These are phyloP conservation scores for Syncephalis plumigaleata DNA, from an alignment of 371 early-diverging fungal species.

Conservation along the genomic window DNA sequence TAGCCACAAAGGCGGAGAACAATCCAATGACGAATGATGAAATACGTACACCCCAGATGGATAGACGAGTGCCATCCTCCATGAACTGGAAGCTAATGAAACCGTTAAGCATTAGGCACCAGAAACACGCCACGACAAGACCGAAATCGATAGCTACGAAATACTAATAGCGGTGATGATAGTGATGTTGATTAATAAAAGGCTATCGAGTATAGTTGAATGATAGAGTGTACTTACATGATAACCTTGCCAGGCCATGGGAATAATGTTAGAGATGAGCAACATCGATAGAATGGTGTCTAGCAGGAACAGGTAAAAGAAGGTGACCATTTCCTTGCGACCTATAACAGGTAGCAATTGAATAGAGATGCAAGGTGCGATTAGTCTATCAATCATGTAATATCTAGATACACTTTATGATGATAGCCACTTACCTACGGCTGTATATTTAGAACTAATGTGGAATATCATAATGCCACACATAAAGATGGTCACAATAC, in stretches of 20 bases:
- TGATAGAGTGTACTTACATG: constrained; percentile 34
- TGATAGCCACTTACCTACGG: constrained; percentile 79
- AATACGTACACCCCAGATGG: constrained; percentile 68
- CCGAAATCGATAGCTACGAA: constrained; percentile 71
- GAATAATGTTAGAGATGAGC: constrained; percentile 72
- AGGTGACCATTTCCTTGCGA: constrained; percentile 90
- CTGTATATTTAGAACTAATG: constrained; percentile 88
- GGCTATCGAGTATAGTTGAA: background rate
- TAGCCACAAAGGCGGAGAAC: constrained; percentile 54
- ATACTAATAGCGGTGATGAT: constrained; percentile 30
- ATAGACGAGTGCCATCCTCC: constrained; percentile 82
- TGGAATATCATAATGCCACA: constrained; percentile 91
- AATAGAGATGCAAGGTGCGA: background rate
- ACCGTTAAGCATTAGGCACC: constrained; percentile 84
- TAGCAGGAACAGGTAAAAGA: constrained; percentile 83
- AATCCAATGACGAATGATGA: constrained; percentile 60
- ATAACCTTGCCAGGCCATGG: constrained; percentile 58
- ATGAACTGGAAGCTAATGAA: constrained; percentile 91
- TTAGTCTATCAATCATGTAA: too few relatives aligned
- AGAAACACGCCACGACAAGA: constrained; percentile 61
- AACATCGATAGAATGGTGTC: constrained; percentile 69
- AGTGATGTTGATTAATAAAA: background rate
- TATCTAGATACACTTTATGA: too few relatives aligned
- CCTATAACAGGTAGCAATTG: constrained; percentile 20
- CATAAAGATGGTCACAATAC: constrained; percentile 82